These are phyloP conservation scores for Mucor mucedo DNA, from an alignment of 371 early-diverging fungal species.

Conservation along the genomic window DNA sequence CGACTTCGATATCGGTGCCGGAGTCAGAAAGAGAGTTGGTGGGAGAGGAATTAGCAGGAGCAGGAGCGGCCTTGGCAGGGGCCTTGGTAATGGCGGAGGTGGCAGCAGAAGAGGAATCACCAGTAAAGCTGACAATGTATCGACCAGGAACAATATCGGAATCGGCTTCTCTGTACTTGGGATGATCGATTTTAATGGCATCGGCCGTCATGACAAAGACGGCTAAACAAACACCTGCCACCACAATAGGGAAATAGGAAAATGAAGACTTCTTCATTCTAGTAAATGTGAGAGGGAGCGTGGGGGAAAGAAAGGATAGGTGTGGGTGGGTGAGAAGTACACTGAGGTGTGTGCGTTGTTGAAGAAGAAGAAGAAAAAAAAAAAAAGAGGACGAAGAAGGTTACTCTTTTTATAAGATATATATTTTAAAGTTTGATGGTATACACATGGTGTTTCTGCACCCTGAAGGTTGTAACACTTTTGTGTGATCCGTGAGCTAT, in stretches of 20 bases:
- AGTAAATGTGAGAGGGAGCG: background rate
- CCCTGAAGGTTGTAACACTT: no score
- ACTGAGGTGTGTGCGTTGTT: background rate
- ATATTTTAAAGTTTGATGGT: no score
- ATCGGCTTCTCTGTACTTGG: conserved; percentile 25
- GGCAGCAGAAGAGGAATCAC: conserved; percentile 6
- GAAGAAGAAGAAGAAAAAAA: background rate
- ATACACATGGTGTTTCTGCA: no score
- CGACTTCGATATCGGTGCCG: conserved; percentile 27
- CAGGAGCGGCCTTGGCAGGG: no score
- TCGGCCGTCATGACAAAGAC: conserved; percentile 26
- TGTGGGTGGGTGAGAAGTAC: background rate
- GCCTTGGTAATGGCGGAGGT: conserved; percentile 8
- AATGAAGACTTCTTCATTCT: conserved; percentile 28
- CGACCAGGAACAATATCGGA: conserved; percentile 32
- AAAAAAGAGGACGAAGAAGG: background rate
- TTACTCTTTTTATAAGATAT: no score
- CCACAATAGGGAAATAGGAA: conserved; percentile 29
- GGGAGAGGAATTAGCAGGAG: conserved; percentile 1
- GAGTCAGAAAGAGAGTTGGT: conserved; percentile 27
- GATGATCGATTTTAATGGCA: conserved; percentile 28
- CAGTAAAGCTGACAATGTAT: conserved; percentile 38
- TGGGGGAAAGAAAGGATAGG: background rate
- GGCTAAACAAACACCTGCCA: conserved; percentile 36
- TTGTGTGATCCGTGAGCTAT: no score